These are phyloP conservation scores for Ustilago loliicola DNA, from an alignment of 1,284 basidiomycete genomes.

Conservation along the genomic window DNA sequence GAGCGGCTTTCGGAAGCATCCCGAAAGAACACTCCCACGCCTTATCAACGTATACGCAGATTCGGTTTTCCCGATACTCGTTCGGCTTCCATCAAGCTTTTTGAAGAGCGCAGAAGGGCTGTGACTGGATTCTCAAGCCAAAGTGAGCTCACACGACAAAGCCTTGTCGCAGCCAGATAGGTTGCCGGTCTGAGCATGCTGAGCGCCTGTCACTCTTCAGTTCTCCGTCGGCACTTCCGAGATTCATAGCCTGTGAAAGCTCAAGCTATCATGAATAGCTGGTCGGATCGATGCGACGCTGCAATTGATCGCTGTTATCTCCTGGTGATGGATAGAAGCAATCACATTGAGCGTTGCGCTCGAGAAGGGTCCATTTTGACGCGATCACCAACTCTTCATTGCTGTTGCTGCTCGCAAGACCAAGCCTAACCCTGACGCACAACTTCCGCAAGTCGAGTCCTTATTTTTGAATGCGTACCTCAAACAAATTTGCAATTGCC, in stretches of 20 bases:
- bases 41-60: background rate
- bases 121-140: background rate
- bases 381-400: conserved; percentile 2
- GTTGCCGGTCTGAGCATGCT: background rate
- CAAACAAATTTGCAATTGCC: background rate
- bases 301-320: background rate
- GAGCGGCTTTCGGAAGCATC: background rate
- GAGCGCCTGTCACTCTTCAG: background rate
- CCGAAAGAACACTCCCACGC: background rate
- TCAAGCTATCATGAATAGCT: background rate
- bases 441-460: background rate
- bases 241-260: background rate
- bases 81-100: background rate
- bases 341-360: no score
- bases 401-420: background rate
- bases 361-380: background rate
- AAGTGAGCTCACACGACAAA: background rate
- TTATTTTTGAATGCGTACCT: conserved; percentile 1
- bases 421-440: conserved; percentile 3
- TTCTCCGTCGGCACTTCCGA: background rate
- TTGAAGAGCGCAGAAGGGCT: no score
- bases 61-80: background rate
- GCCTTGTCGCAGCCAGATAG: background rate
- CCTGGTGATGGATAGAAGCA: background rate
- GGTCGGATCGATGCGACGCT: background rate